These are phyloP conservation scores for Sonneratia caseolaris DNA, from an alignment of 345 rosid species.

Conservation along the genomic window DNA sequence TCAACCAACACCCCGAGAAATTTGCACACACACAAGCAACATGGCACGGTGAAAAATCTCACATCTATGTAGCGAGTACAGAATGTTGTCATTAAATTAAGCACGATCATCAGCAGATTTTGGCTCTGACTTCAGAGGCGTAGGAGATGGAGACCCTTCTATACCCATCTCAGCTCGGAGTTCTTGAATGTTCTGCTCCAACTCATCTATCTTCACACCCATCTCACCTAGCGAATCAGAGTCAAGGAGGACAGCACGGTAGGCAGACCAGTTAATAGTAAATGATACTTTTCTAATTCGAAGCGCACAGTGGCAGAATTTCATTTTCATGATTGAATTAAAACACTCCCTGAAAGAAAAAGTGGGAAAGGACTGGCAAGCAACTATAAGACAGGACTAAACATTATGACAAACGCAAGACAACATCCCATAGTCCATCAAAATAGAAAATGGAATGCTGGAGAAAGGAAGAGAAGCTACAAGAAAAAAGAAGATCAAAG, in stretches of 20 bases:
- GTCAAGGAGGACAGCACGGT: constrained; percentile 39
- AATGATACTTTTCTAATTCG: not conserved
- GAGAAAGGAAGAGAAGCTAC: not conserved
- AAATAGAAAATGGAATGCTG: not conserved
- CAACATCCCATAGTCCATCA: not conserved
- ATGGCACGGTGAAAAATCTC: not conserved
- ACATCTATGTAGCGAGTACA: not conserved
- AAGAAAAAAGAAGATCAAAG: not conserved
- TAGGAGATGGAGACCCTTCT: constrained; percentile 62
- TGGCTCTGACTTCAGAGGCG: constrained; percentile 32
- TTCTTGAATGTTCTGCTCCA: constrained; percentile 78
- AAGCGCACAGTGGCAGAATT: not conserved
- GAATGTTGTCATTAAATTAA: not conserved
- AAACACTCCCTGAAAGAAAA: not conserved
- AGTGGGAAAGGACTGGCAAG: not conserved
- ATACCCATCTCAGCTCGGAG: constrained; percentile 70
- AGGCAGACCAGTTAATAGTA: not conserved
- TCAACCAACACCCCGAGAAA: not conserved
- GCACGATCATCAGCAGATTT: constrained; percentile 18
- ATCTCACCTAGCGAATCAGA: constrained; percentile 71
- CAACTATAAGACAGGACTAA: not conserved
- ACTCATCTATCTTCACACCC: constrained; percentile 68
- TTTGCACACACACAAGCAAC: not conserved
- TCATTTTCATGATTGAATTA: not conserved
- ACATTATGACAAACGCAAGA: not conserved